phyloP scores from a whole-genome alignment of 805 yeast species.

The Torulaspora franciscae region DNA sequence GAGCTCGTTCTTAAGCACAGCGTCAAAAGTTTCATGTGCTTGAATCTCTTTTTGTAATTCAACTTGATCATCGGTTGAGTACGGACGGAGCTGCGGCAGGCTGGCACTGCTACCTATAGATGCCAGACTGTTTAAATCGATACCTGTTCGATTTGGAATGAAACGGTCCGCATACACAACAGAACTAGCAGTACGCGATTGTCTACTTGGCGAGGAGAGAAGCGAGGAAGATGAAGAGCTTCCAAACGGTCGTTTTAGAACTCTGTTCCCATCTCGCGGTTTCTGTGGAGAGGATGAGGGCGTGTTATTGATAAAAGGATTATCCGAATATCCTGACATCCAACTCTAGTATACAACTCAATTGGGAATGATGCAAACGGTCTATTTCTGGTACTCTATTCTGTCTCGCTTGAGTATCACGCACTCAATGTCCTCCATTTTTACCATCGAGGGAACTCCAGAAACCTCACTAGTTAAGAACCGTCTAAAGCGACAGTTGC shows the following conservation, averaged over 20 bases:
- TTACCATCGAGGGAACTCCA: neutral
- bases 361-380: neutral
- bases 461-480: neutral
- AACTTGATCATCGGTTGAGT: conserved; percentile 46
- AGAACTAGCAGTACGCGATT: conserved; percentile 32
- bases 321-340: conserved; percentile 19
- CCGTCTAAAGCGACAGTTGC: neutral
- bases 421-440: neutral
- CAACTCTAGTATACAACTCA: neutral
- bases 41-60: conserved; percentile 69
- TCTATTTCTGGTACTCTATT: too few relatives aligned
- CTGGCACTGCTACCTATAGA: conserved; percentile 31
- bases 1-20: conserved; percentile 80
- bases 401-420: too few relatives aligned
- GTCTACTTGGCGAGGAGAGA: conserved; percentile 30
- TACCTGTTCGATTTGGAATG: conserved; percentile 82
- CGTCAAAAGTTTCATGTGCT: conserved; percentile 81
- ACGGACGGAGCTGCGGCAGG: conserved; percentile 25
- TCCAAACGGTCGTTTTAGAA: conserved; percentile 21
- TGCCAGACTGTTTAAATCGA: conserved; percentile 83
- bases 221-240: conserved; percentile 24
- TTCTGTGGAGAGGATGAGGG: conserved; percentile 34
- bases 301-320: conserved; percentile 35
- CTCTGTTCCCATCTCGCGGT: conserved; percentile 17
- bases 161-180: conserved; percentile 71